A percentile compares a stretch with the other conserved stretches of the same genome.
phyloP scores from a whole-genome alignment of 176 grass and related monocot genomes.

The Leersia perrieri region DNA sequence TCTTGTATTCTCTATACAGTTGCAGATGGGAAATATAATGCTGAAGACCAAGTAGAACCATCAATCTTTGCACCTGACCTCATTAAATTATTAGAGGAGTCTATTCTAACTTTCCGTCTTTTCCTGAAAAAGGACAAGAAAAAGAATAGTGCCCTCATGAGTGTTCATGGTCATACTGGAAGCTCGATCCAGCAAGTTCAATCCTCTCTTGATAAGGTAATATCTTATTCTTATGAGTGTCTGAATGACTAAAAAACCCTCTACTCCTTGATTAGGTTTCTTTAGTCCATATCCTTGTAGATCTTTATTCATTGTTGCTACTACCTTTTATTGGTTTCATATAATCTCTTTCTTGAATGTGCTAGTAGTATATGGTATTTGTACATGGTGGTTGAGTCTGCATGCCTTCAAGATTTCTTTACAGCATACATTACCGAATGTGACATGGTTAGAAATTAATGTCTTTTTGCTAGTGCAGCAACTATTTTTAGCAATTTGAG shows the following conservation, averaged over 20 bases:
- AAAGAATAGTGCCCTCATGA: slow-evolving; percentile 55
- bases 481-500: neutral
- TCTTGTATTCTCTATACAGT: slow-evolving; percentile 42
- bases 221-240: neutral
- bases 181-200: slow-evolving; percentile 89
- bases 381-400: neutral
- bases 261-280: neutral
- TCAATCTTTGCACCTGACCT: slow-evolving; percentile 65
- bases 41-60: slow-evolving; percentile 48
- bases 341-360: neutral
- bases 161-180: slow-evolving; percentile 51
- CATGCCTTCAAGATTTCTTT: neutral
- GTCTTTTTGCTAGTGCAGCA: neutral
- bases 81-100: slow-evolving; percentile 81
- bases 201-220: slow-evolving; percentile 86
- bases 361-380: neutral
- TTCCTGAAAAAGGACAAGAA: slow-evolving; percentile 95
- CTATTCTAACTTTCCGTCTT: slow-evolving; percentile 76
- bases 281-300: neutral
- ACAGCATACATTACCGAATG: neutral
- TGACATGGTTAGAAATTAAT: neutral
- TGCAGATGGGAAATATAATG: slow-evolving; percentile 45
- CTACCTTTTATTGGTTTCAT: neutral
- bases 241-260: neutral
- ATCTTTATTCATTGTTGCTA: neutral